phyloP scores from a whole-genome alignment of 2,329 filamentous ascomycete genomes.

The Cladosporium velox region DNA sequence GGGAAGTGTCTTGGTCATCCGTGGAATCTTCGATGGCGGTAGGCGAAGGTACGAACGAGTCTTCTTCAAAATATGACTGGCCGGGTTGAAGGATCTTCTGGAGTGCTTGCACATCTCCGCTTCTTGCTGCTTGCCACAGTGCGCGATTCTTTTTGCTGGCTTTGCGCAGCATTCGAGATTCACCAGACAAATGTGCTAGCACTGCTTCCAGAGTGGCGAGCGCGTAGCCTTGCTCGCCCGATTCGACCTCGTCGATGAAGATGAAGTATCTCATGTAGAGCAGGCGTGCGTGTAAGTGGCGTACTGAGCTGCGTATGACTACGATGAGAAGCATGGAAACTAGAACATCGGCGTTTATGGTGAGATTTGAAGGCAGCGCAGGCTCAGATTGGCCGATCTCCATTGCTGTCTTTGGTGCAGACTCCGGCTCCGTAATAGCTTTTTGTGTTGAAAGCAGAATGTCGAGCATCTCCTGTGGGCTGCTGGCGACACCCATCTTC shows the following conservation, averaged over 20 bases:
- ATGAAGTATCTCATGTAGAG: conserved; percentile 98
- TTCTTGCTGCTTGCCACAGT: conserved; percentile 81
- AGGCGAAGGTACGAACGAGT: conserved; percentile 25
- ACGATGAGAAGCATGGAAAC: conserved; percentile 90
- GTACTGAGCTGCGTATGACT: conserved; percentile 85
- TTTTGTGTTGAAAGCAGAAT: conserved; percentile 80
- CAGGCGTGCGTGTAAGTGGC: conserved; percentile 82
- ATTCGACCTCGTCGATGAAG: conserved; percentile 96
- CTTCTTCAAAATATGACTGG: conserved; percentile 22
- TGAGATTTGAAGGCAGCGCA: conserved; percentile 58
- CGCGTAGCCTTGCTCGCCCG: conserved; percentile 92
- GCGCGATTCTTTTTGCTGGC: conserved; percentile 84
- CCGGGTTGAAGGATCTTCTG: conserved; percentile 75
- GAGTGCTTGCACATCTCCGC: conserved; percentile 74
- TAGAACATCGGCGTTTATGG: conserved; percentile 83
- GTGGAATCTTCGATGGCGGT: conserved; percentile 27
- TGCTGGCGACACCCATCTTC: conserved; percentile 74
- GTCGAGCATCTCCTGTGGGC: conserved; percentile 87
- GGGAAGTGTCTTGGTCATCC: conserved; percentile 26
- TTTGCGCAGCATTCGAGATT: conserved; percentile 77
- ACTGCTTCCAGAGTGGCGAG: conserved; percentile 96
- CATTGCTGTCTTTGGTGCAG: conserved; percentile 36
- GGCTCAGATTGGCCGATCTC: conserved; percentile 43
- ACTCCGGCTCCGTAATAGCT: conserved; percentile 62
- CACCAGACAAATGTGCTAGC: conserved; percentile 78